These are phyloP conservation scores for Penicillium sp. DNA, from an alignment of 2,329 filamentous ascomycete species.

Conservation along the genomic window DNA sequence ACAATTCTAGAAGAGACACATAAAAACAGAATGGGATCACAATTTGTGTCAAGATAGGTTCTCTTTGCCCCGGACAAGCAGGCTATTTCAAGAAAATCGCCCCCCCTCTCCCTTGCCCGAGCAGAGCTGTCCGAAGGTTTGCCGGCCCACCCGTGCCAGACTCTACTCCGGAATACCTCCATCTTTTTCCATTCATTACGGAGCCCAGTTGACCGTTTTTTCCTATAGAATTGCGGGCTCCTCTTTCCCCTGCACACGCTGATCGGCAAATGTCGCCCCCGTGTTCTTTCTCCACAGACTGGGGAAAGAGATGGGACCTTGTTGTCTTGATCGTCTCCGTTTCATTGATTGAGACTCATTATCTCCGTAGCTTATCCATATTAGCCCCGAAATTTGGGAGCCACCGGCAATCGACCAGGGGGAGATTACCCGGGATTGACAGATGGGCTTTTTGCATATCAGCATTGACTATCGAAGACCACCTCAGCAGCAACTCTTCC, in stretches of 20 bases:
- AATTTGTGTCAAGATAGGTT: neutral
- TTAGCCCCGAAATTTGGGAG: neutral
- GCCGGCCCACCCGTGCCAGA: slow-evolving; percentile 25
- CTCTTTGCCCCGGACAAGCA: neutral
- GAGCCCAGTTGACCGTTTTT: neutral
- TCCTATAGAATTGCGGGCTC: neutral
- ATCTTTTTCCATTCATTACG: neutral
- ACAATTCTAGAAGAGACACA: neutral
- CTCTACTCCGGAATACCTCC: slow-evolving; percentile 1
- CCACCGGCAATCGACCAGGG: neutral
- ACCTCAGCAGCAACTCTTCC: neutral
- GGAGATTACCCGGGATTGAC: neutral
- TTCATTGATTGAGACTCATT: neutral
- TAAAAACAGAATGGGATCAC: neutral
- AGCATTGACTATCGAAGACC: neutral
- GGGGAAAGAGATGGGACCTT: slow-evolving; percentile 1
- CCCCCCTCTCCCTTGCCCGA: neutral
- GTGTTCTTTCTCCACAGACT: slow-evolving; percentile 15
- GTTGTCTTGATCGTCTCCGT: slow-evolving; percentile 1
- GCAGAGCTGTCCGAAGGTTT: slow-evolving; percentile 14
- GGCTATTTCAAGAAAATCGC: slow-evolving; percentile 23
- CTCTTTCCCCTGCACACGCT: neutral
- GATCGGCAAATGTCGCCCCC: slow-evolving; percentile 13
- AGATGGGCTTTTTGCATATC: neutral
- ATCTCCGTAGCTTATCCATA: no score